These are phyloP conservation scores for Scutellaria galericulata DNA, from an alignment of 257 asterid genomes.

Conservation along the genomic window DNA sequence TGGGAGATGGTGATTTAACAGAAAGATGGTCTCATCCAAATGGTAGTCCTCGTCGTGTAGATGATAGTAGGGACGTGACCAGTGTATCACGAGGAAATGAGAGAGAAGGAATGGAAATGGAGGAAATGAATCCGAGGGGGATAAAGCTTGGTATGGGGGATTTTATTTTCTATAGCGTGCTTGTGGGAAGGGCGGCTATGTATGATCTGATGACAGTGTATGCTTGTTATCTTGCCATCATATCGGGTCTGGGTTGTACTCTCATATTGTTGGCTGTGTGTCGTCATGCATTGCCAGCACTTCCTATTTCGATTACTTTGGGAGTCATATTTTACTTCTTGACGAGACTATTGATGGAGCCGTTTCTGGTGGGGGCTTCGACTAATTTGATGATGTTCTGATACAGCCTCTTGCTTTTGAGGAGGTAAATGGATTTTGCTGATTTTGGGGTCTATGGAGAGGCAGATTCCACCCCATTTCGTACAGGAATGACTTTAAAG, in stretches of 20 bases:
- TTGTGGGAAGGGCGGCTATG: slow-evolving; percentile 98
- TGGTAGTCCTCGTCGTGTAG: slow-evolving; percentile 17
- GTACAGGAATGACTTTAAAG: slow-evolving; percentile 22
- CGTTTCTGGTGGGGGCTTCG: slow-evolving; percentile 88
- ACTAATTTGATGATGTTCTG: slow-evolving; percentile 89
- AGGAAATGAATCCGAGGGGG: slow-evolving; percentile 52
- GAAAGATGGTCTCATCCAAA: slow-evolving; percentile 34
- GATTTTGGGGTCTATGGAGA: slow-evolving; percentile 16
- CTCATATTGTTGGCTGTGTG: slow-evolving; percentile 81
- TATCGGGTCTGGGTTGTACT: slow-evolving; percentile 93
- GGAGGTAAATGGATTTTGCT: slow-evolving; percentile 28
- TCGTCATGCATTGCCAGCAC: slow-evolving; percentile 92
- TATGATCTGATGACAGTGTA: slow-evolving; percentile 96
- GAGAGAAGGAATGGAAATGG: slow-evolving; percentile 41
- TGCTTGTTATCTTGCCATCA: slow-evolving; percentile 96
- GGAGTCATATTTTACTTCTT: slow-evolving; percentile 90
- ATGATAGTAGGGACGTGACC: slow-evolving; percentile 29
- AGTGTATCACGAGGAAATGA: slow-evolving; percentile 39
- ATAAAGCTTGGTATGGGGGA: slow-evolving; percentile 96
- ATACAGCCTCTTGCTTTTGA: slow-evolving; percentile 23
- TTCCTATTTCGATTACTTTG: slow-evolving; percentile 82
- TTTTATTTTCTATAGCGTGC: slow-evolving; percentile 87
- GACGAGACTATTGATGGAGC: slow-evolving; percentile 92
- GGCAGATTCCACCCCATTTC: slow-evolving; percentile 27
- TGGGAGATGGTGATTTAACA: slow-evolving; percentile 46